Conservation (phyloP, 345 rosid genomes). For the Alliaria petiolata region DNA sequence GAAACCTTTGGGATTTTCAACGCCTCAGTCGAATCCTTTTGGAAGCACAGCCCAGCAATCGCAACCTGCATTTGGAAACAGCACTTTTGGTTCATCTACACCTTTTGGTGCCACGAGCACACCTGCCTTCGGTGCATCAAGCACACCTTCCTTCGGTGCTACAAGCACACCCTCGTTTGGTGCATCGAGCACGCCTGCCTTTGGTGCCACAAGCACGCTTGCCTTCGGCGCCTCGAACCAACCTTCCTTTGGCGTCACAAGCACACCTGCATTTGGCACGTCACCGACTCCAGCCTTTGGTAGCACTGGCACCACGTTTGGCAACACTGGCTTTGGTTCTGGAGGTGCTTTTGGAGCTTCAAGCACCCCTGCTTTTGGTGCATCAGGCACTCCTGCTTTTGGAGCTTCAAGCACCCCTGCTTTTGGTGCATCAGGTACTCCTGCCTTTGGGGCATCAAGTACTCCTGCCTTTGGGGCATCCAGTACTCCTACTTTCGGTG, state of each 20-base stretch:
- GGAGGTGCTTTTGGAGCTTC: slow-evolving; percentile 50
- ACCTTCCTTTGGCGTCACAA: slow-evolving; percentile 53
- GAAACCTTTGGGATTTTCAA: slow-evolving; percentile 85
- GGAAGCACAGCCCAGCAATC: slow-evolving; percentile 66
- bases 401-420: slow-evolving; percentile 15
- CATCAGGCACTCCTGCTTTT: slow-evolving; percentile 35
- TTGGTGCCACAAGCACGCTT: slow-evolving; percentile 47
- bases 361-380: slow-evolving; percentile 40
- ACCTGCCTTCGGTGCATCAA: slow-evolving; percentile 29
- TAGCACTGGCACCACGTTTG: slow-evolving; percentile 67
- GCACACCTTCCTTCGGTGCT: slow-evolving; percentile 23
- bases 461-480: slow-evolving; percentile 22
- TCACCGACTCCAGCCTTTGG: slow-evolving; percentile 58
- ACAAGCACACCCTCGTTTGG: slow-evolving; percentile 59
- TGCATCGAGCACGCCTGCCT: slow-evolving; percentile 46
- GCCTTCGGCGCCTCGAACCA: slow-evolving; percentile 49
- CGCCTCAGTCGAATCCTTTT: slow-evolving; percentile 61
- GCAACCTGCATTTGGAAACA: slow-evolving; percentile 72
- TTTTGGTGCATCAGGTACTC: slow-evolving; percentile 9
- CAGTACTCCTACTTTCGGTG: slow-evolving; percentile 50
- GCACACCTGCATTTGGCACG: slow-evolving; percentile 54
- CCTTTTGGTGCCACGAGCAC: slow-evolving; percentile 65
- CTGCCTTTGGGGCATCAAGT: slow-evolving; percentile 24
- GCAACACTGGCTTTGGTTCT: slow-evolving; percentile 67
- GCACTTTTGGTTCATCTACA: slow-evolving; percentile 64